phyloP scores from a whole-genome alignment of 192 early-diverging fungal genomes.

The Podila epicladia region DNA sequence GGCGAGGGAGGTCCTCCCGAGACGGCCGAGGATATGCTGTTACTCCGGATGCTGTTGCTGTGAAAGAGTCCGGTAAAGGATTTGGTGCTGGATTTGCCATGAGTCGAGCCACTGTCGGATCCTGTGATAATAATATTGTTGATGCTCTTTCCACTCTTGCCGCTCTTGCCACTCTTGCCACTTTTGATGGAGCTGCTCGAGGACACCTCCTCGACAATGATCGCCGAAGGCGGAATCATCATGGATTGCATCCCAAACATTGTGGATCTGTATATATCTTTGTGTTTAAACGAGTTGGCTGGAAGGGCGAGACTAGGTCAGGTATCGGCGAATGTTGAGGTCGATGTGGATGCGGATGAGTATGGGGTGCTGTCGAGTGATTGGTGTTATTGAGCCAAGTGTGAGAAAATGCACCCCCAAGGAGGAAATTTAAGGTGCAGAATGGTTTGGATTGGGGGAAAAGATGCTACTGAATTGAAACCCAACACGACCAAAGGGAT shows the following conservation, averaged over 20 bases:
- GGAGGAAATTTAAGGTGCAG: too few species aligned
- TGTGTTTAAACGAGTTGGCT: neutral
- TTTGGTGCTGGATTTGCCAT: constrained; percentile 9
- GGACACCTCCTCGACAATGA: constrained; percentile 15
- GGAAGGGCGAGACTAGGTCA: neutral
- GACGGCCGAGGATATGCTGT: constrained; percentile 26
- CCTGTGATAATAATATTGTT: constrained; percentile 4
- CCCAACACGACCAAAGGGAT: neutral
- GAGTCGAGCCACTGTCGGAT: neutral
- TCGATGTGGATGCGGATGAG: neutral
- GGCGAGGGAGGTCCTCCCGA: constrained; percentile 8
- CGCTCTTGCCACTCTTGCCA: constrained; percentile 45
- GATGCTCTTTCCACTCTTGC: constrained; percentile 16
- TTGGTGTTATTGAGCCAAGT: neutral
- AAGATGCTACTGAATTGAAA: too few species aligned
- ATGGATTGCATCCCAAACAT: constrained; percentile 42
- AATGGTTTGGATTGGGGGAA: too few species aligned
- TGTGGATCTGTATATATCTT: neutral
- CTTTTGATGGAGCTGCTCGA: constrained; percentile 48
- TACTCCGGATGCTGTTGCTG: constrained; percentile 44
- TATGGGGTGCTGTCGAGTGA: neutral
- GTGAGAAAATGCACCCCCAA: too few species aligned
- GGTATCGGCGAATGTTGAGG: neutral
- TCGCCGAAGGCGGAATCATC: constrained; percentile 15
- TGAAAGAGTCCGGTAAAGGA: constrained; percentile 27